phyloP scores from a whole-genome alignment of 768 basidiomycete species.

The Gyrodon lividus region DNA sequence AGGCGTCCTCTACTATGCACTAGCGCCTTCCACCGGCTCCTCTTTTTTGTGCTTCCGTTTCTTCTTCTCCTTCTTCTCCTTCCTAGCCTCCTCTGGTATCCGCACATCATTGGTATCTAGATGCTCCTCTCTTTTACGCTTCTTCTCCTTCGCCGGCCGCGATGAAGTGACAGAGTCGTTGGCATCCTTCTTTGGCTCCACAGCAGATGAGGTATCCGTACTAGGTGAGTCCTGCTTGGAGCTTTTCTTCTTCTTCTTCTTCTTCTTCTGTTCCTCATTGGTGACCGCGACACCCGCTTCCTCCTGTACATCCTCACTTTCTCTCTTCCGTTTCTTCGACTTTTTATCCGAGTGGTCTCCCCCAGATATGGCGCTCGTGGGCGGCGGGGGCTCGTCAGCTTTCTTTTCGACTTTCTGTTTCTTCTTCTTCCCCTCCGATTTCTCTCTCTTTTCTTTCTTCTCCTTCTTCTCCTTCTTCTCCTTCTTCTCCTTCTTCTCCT shows the following conservation, averaged over 20 bases:
- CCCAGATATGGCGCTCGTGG: slow-evolving; percentile 2
- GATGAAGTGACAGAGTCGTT: slow-evolving; percentile 2
- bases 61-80: slow-evolving; percentile 33
- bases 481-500: slow-evolving; percentile 5
- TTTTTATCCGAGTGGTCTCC: slow-evolving; percentile 13
- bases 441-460: slow-evolving; percentile 16
- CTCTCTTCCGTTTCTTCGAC: slow-evolving; percentile 37
- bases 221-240: slow-evolving; percentile 12
- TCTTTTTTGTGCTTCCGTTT: slow-evolving; percentile 25
- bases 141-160: slow-evolving; percentile 20
- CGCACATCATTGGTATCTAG: slow-evolving; percentile 10
- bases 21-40: background rate
- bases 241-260: slow-evolving; percentile 27
- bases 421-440: slow-evolving; percentile 16
- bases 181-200: slow-evolving; percentile 15
- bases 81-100: slow-evolving; percentile 28
- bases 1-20: slow-evolving; percentile 2
- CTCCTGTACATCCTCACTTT: slow-evolving; percentile 6
- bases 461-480: too few relatives aligned
- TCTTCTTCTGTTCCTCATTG: slow-evolving; percentile 21
- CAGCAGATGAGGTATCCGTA: slow-evolving; percentile 4
- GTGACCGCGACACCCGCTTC: slow-evolving; percentile 9
- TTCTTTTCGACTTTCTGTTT: slow-evolving; percentile 15
- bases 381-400: slow-evolving; percentile 18
- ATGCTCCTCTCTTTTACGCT: slow-evolving; percentile 24